These are phyloP conservation scores for thale cress (Arabidopsis thaliana) DNA, from an alignment of 345 rosid genomes.

Conservation along the genomic window TAIR10.1 NC_003076.8:6489001-6489500, in stretches of 20 bases:
- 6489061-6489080: slow-evolving; percentile 2
- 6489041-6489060: neutral
- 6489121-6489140: neutral
- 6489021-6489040: slow-evolving; percentile 22
- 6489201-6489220: too few species aligned
- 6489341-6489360: neutral
- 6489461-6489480: slow-evolving; percentile 24
- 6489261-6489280: slow-evolving; percentile 15
- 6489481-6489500: slow-evolving; percentile 11
- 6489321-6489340: slow-evolving; percentile 12
- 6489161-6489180: too few species aligned
- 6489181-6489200: too few species aligned
- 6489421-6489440: neutral
- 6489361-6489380: neutral
- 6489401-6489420: slow-evolving; percentile 4
- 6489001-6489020: slow-evolving; percentile 1
- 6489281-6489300: slow-evolving; percentile 1
- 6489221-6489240: slow-evolving; percentile 1
- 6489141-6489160: too few species aligned
- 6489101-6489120: neutral
- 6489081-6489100: neutral
- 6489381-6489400: neutral
- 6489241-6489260: slow-evolving; percentile 16
- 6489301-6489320: neutral
- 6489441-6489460: slow-evolving; percentile 2